Evolutionary conservation across 2,329 filamentous ascomycete genomes (phyloP).

Genomic region (Fusarium citri): DNA sequence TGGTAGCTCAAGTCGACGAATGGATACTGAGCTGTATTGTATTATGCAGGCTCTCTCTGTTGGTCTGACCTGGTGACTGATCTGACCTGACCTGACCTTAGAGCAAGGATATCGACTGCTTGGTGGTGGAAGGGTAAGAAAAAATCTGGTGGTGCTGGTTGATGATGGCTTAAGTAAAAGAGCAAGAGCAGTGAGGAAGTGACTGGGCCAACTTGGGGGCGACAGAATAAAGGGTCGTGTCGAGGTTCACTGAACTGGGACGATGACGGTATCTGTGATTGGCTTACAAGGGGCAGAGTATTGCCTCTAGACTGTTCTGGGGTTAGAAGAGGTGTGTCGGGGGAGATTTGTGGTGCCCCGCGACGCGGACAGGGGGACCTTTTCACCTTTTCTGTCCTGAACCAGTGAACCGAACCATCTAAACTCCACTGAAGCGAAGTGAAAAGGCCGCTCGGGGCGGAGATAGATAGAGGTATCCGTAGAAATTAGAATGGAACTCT

Average conservation of each 20-base stretch:
- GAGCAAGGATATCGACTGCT: background rate
- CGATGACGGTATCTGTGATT: conserved; percentile 23
- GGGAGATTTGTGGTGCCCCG: conserved; percentile 12
- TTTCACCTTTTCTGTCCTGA: background rate
- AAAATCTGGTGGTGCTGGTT: conserved; percentile 25
- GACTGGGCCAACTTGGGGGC: conserved; percentile 15
- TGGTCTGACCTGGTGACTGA: background rate
- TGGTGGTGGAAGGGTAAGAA: conserved; percentile 8
- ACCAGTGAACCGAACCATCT: background rate
- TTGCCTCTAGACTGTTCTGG: background rate
- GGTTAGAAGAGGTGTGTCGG: conserved; percentile 23
- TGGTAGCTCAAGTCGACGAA: background rate
- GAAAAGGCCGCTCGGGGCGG: conserved; percentile 18
- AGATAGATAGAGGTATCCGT: conserved; percentile 6
- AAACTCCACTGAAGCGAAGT: conserved; percentile 22
- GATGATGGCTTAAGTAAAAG: background rate
- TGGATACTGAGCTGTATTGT: conserved; percentile 4
- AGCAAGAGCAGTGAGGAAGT: background rate
- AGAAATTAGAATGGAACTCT: background rate
- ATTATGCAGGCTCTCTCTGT: background rate
- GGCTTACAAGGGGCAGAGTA: background rate
- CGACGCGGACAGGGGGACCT: conserved; percentile 4
- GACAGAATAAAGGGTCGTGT: conserved; percentile 37
- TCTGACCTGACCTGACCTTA: background rate
- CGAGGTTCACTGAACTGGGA: conserved; percentile 1